Conservation (phyloP, 345 rosid genomes). For the Linum usitatissimum region DNA sequence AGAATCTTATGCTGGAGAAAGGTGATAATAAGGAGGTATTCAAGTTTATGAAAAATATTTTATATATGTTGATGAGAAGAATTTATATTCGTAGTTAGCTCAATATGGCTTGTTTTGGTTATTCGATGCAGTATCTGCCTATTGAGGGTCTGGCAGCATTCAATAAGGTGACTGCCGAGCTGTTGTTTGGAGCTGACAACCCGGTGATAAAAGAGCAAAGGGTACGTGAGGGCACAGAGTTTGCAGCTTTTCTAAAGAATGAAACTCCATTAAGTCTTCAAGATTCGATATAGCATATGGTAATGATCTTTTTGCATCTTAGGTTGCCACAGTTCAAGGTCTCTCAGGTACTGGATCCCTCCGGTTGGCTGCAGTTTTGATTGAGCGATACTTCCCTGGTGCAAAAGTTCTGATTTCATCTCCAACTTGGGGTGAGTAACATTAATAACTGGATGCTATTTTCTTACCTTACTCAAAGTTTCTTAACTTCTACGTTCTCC, state of each 20-base stretch:
- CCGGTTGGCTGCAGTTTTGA: slow-evolving; percentile 83
- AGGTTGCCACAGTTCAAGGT: slow-evolving; percentile 98
- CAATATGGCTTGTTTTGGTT: slow-evolving; percentile 10
- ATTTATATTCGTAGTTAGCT: not conserved
- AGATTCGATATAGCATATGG: not conserved
- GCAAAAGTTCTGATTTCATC: slow-evolving; percentile 82
- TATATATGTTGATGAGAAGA: slow-evolving; percentile 5
- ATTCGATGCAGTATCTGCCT: slow-evolving; percentile 69
- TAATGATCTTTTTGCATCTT: slow-evolving; percentile 9
- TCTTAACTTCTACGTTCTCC: slow-evolving; percentile 3
- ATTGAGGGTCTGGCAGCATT: slow-evolving; percentile 97
- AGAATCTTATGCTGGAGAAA: slow-evolving; percentile 77
- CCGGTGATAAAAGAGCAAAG: slow-evolving; percentile 56
- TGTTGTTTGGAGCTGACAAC: slow-evolving; percentile 74
- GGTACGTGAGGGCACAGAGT: slow-evolving; percentile 47
- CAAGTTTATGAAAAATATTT: slow-evolving; percentile 6
- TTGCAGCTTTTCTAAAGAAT: not conserved
- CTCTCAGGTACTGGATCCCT: slow-evolving; percentile 98
- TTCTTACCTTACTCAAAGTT: slow-evolving; percentile 2
- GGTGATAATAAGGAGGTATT: slow-evolving; percentile 94
- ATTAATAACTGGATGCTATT: slow-evolving; percentile 8
- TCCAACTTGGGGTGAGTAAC: slow-evolving; percentile 76
- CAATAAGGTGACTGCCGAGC: slow-evolving; percentile 85
- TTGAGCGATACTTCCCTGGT: slow-evolving; percentile 86
- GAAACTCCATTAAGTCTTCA: not conserved